A percentile compares a stretch with the other conserved stretches of the same genome.
Evolutionary conservation across 2,329 filamentous ascomycete species (phyloP).

Genomic region (Chrysosporium queenslandicum): DNA sequence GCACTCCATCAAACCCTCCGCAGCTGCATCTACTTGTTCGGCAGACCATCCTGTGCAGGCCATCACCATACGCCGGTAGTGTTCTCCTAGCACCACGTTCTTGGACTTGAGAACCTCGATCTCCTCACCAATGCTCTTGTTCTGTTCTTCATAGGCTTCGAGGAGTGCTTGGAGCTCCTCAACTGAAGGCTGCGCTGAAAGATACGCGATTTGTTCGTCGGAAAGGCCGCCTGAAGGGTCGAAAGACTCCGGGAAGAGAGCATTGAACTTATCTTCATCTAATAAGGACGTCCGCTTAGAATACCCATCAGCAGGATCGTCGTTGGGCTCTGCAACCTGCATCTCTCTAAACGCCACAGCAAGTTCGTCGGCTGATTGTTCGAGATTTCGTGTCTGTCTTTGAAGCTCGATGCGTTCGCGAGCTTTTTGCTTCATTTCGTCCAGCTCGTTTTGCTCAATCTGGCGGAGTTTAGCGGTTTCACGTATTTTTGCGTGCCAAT

Average conservation of each 20-base stretch:
- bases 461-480: conserved; percentile 69
- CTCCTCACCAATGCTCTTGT: conserved; percentile 55
- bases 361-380: conserved; percentile 62
- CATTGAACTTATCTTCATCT: conserved; percentile 30
- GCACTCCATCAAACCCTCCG: conserved; percentile 71
- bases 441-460: conserved; percentile 63
- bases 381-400: conserved; percentile 67
- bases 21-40: conserved; percentile 64
- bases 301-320: conserved; percentile 41
- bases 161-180: conserved; percentile 57
- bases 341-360: conserved; percentile 45
- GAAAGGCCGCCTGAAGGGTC: conserved; percentile 26
- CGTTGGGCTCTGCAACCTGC: conserved; percentile 35
- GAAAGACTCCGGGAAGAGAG: conserved; percentile 32
- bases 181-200: conserved; percentile 48
- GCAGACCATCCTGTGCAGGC: conserved; percentile 75
- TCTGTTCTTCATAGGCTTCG: conserved; percentile 59
- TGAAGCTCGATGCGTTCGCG: conserved; percentile 55
- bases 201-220: conserved; percentile 34
- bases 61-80: conserved; percentile 79
- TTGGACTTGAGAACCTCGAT: conserved; percentile 64
- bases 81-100: conserved; percentile 72
- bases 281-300: conserved; percentile 37
- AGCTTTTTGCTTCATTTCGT: conserved; percentile 57
- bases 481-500: conserved; percentile 69